Conservation (phyloP, 768 basidiomycete genomes). For the Amanita inopinata region DNA sequence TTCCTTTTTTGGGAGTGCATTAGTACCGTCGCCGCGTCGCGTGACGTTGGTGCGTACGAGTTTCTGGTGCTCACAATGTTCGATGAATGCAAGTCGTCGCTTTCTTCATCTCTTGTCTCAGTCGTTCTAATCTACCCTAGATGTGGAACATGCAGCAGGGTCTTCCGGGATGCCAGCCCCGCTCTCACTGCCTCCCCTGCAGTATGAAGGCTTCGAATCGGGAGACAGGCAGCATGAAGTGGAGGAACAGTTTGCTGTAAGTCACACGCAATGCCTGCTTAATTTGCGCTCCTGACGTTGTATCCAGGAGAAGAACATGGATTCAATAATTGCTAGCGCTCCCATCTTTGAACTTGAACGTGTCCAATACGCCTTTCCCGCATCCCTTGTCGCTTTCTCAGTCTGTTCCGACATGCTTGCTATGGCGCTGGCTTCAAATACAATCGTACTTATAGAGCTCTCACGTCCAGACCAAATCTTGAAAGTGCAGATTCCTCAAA, state of each 20-base stretch:
- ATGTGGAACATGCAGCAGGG: conserved; percentile 75
- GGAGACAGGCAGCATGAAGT: conserved; percentile 40
- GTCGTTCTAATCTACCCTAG: conserved; percentile 29
- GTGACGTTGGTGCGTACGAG: no score
- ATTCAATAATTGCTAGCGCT: conserved; percentile 25
- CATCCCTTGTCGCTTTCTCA: conserved; percentile 71
- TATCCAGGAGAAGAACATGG: conserved; percentile 19
- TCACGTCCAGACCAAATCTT: conserved; percentile 79
- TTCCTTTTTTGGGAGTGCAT: no score
- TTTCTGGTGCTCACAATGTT: conserved; percentile 40
- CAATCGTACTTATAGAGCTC: conserved; percentile 83
- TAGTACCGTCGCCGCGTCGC: no score
- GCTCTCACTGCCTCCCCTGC: conserved; percentile 44
- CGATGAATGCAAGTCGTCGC: conserved; percentile 49
- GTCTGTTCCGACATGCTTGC: conserved; percentile 82
- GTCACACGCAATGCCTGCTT: not conserved
- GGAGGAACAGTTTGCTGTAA: conserved; percentile 19
- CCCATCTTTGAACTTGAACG: conserved; percentile 77
- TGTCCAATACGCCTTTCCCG: conserved; percentile 85
- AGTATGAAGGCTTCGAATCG: conserved; percentile 86
- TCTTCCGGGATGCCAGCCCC: conserved; percentile 30
- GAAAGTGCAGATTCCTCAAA: conserved; percentile 68
- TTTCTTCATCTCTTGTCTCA: conserved; percentile 2
- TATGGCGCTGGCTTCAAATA: conserved; percentile 72
- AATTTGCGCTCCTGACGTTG: not conserved